A percentile compares a stretch with the other conserved stretches of the same genome.
Evolutionary conservation across 352 stramenopile species (phyloP).

Genomic region (Pythium phragmiticola): DNA sequence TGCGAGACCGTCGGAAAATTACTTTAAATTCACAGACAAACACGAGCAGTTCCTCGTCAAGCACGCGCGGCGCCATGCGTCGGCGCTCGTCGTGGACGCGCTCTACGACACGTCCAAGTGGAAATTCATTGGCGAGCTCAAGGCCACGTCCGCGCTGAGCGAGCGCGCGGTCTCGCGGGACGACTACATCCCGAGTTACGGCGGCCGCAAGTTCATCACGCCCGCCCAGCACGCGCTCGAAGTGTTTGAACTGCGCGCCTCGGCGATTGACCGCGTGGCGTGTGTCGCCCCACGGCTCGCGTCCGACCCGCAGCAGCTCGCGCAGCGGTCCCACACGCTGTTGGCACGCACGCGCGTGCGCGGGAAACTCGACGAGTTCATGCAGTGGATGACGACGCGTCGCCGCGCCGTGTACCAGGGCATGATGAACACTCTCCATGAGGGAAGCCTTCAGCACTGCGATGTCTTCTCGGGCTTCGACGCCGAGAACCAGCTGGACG

Average conservation of each 20-base stretch:
- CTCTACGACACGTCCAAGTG: conserved; percentile 65
- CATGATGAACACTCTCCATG: conserved; percentile 51
- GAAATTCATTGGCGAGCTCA: conserved; percentile 36
- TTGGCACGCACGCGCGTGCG: conserved; percentile 55
- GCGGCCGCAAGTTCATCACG: conserved; percentile 1
- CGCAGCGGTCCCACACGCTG: conserved; percentile 47
- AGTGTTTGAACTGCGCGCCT: conserved; percentile 54
- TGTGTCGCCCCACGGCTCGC: conserved; percentile 39
- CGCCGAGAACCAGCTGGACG: conserved; percentile 14
- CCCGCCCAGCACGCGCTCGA: conserved; percentile 28
- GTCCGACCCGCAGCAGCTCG: conserved; percentile 25
- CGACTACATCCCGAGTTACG: not conserved
- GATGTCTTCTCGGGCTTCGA: conserved; percentile 69
- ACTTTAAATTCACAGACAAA: conserved; percentile 52
- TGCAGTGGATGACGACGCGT: conserved; percentile 46
- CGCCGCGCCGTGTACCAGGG: conserved; percentile 56
- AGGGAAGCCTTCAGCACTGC: conserved; percentile 52
- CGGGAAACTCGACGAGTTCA: conserved; percentile 65
- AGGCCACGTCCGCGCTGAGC: conserved; percentile 12
- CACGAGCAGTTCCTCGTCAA: conserved; percentile 50
- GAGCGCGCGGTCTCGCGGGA: not conserved
- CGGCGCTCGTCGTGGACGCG: conserved; percentile 56
- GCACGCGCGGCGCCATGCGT: conserved; percentile 51
- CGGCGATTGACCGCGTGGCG: conserved; percentile 47
- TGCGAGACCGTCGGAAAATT: conserved; percentile 29